Percentiles rank a stretch among this genome's conserved stretches.
Conservation (phyloP, 2,329 filamentous ascomycete species). For the Rosellinia necatrix region DNA sequence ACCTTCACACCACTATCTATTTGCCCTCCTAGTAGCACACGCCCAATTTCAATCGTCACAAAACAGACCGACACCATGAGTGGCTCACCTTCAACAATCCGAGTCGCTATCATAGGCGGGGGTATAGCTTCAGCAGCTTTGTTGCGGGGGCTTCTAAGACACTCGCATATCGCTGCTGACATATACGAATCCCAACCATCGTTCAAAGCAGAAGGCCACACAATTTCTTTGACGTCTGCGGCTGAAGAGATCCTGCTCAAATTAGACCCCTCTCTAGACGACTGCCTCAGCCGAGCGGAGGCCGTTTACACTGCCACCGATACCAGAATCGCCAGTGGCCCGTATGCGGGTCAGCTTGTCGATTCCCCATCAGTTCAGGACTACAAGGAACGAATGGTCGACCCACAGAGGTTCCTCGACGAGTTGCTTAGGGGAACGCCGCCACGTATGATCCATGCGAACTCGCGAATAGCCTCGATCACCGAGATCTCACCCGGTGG, state of each 20-base stretch:
- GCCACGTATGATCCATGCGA: conserved; percentile 35
- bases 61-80: conserved; percentile 25
- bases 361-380: conserved; percentile 15
- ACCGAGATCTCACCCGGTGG: conserved; percentile 23
- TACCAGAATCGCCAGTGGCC: conserved; percentile 30
- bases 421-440: conserved; percentile 36
- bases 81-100: conserved; percentile 31
- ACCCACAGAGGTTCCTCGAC: conserved; percentile 35
- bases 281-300: conserved; percentile 36
- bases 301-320: conserved; percentile 31
- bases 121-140: conserved; percentile 34
- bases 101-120: conserved; percentile 40
- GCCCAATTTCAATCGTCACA: background rate
- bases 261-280: conserved; percentile 34
- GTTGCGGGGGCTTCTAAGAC: conserved; percentile 36
- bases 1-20: background rate
- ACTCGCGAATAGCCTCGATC: conserved; percentile 34
- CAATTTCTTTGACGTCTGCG: conserved; percentile 27
- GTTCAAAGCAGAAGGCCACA: conserved; percentile 35
- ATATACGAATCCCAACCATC: conserved; percentile 37
- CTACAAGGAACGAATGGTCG: conserved; percentile 30
- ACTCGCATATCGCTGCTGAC: conserved; percentile 38
- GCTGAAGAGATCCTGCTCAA: conserved; percentile 32
- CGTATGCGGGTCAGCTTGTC: conserved; percentile 30
- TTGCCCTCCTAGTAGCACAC: background rate